Conservation (phyloP, 768 basidiomycete species). For the Tylopilus felleus region DNA sequence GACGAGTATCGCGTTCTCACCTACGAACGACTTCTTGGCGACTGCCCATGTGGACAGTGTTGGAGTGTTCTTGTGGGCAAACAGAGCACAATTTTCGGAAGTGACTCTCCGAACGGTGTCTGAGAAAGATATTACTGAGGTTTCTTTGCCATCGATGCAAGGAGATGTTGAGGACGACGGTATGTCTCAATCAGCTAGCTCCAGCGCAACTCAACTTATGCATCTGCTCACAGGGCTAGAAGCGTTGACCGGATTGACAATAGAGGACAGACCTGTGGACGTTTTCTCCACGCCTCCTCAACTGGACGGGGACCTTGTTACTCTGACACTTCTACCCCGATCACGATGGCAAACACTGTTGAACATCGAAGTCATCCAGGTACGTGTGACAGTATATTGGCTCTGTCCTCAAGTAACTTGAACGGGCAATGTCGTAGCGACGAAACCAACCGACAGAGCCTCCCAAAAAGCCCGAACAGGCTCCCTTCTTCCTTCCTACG, state of each 20-base stretch:
- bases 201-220: conserved; percentile 4
- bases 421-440: conserved; percentile 47
- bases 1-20: conserved; percentile 89
- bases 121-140: conserved; percentile 69
- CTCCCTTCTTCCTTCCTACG: conserved; percentile 96
- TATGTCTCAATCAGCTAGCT: conserved; percentile 31
- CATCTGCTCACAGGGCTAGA: conserved; percentile 52
- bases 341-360: conserved; percentile 96
- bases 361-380: conserved; percentile 92
- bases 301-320: conserved; percentile 86
- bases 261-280: conserved; percentile 59
- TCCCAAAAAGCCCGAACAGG: conserved; percentile 91
- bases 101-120: conserved; percentile 76
- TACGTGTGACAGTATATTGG: conserved; percentile 30
- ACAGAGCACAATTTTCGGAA: conserved; percentile 90
- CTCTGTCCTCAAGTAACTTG: not conserved
- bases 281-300: conserved; percentile 85
- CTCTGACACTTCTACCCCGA: conserved; percentile 86
- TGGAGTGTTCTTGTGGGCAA: conserved; percentile 97
- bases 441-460: conserved; percentile 96
- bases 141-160: conserved; percentile 79
- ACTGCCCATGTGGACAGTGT: conserved; percentile 93
- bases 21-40: conserved; percentile 93
- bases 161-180: conserved; percentile 79
- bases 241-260: conserved; percentile 59